Evolutionary conservation across 192 early-diverging fungal species (phyloP).

Genomic region (Anaeromyces robustus): DNA sequence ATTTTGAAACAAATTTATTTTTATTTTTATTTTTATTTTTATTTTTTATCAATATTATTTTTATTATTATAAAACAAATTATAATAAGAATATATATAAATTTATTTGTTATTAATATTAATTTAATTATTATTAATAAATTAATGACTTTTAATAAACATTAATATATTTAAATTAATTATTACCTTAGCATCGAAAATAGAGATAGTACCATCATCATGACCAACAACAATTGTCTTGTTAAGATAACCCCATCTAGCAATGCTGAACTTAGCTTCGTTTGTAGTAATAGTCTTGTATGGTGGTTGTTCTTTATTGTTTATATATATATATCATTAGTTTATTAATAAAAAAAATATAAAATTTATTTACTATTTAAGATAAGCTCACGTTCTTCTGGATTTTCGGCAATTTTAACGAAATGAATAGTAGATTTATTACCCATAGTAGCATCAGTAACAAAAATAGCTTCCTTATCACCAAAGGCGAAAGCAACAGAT

Average conservation of each 20-base stretch:
- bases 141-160: too few species aligned
- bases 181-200: slow-evolving; percentile 68
- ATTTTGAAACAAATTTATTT: too few species aligned
- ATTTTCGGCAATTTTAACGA: slow-evolving; percentile 54
- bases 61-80: too few species aligned
- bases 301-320: background rate
- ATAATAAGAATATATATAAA: too few species aligned
- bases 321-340: too few species aligned
- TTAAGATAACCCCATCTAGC: slow-evolving; percentile 86
- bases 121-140: too few species aligned
- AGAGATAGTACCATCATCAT: slow-evolving; percentile 82
- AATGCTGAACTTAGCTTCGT: slow-evolving; percentile 72
- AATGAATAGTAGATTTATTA: slow-evolving; percentile 63
- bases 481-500: slow-evolving; percentile 77
- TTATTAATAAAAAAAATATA: too few species aligned
- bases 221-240: slow-evolving; percentile 84
- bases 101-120: too few species aligned
- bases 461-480: slow-evolving; percentile 69
- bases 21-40: too few species aligned
- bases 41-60: too few species aligned
- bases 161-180: too few species aligned
- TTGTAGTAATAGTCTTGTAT: slow-evolving; percentile 48
- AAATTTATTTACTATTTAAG: background rate
- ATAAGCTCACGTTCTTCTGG: slow-evolving; percentile 33
- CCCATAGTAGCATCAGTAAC: slow-evolving; percentile 98